These are phyloP conservation scores for Huntiella abstrusa DNA, from an alignment of 2,329 filamentous ascomycete species.

Conservation along the genomic window DNA sequence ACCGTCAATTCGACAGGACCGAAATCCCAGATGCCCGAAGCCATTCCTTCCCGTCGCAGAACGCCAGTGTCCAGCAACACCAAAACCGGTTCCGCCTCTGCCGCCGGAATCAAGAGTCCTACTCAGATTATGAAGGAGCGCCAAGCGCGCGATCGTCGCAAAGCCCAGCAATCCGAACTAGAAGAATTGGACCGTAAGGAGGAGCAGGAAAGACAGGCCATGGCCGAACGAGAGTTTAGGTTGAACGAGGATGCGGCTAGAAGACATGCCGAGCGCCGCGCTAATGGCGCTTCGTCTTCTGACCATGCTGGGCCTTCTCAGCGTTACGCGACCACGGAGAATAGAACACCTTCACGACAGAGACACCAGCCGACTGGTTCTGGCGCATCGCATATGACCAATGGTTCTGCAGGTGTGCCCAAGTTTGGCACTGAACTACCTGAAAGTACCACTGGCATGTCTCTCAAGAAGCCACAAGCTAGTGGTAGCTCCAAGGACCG, in stretches of 20 bases:
- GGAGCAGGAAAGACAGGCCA: constrained; percentile 30
- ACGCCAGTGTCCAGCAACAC: constrained; percentile 7
- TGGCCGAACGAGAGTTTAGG: constrained; percentile 37
- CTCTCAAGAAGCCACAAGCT: constrained; percentile 19
- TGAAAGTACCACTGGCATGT: constrained; percentile 9
- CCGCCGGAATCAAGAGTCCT: constrained; percentile 58
- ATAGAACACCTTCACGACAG: not conserved
- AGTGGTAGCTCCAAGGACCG: constrained; percentile 28
- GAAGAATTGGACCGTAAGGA: constrained; percentile 32
- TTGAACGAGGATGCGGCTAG: constrained; percentile 35
- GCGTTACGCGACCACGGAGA: constrained; percentile 11
- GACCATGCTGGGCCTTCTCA: constrained; percentile 12
- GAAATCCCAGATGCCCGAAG: not conserved
- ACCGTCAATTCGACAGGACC: not conserved
- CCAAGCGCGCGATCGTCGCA: constrained; percentile 52
- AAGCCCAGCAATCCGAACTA: constrained; percentile 43
- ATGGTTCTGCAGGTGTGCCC: constrained; percentile 14
- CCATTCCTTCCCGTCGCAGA: constrained; percentile 8
- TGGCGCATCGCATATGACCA: constrained; percentile 11
- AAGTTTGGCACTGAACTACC: constrained; percentile 2
- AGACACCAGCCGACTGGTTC: not conserved
- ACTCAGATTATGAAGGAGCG: constrained; percentile 84
- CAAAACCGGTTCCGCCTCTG: constrained; percentile 14
- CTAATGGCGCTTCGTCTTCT: constrained; percentile 27
- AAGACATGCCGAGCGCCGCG: constrained; percentile 41